Evolutionary conservation across 305 asterid genomes (phyloP), one percentile per base, ranked within the genome.

Genomic region (Plantago lanceolata): DNA sequence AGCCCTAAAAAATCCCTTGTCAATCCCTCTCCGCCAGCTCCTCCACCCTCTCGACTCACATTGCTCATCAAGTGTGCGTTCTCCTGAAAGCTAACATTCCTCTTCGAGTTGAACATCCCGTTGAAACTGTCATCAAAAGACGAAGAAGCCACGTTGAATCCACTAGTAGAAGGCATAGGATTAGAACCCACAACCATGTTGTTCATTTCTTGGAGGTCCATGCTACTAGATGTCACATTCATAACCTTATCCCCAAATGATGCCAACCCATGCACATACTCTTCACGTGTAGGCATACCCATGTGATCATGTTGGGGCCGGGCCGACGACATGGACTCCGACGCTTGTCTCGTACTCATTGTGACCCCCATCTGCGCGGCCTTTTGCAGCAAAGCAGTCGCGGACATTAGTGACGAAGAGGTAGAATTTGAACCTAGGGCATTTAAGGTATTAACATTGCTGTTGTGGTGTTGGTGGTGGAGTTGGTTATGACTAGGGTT

Each of bases 351-450:
- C 1, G 65, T 57, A 67, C 82, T 80, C 79, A 79, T 82, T 8
- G 85, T 77, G 0, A 82, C 90, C 19, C 94, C 96, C 81, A 88
- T 85, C 33, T 80, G 87, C 0, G 91, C 74, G 7, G 91, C 94
- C 57, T 84, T 88, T 51, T 88, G 96, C 12, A 88, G 76, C 81
- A 88, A 54, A 1, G 94, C 86, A 0, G 94, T 88, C 7, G 96
- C 96, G 0, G 94, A 83, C 94, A 88, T 83, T 21, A 82, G 79
- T 16, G 82, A 56, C 0, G 81, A 49, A 7, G 62, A 37, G 4
- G 74, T 37, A 3, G 74, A 63, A 4, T 51, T 63, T 29, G 8
- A 29, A 29, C 61, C 24, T 6, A 56, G 45, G 61, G 61, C 15
- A 56, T 56, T 56, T n/a, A 19, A 2, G 45, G 61, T 26, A 24